Evolutionary conservation across 208 protist species (phyloP), one percentile per base, ranked within the genome.

Genomic region (Leishmania tarentolae): DNA sequence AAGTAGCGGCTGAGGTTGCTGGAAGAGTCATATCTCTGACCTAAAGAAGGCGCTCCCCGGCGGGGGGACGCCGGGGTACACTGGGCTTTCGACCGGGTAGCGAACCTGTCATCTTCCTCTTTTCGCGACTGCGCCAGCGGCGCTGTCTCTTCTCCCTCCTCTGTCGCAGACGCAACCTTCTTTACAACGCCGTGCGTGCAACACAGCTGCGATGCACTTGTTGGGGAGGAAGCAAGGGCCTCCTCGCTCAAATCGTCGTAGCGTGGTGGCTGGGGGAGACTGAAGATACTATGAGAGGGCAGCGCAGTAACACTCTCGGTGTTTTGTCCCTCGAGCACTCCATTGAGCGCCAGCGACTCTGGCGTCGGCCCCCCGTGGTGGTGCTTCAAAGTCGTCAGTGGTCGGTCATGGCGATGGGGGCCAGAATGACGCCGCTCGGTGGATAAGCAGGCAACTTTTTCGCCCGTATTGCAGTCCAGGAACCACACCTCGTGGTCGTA

Each of bases 401-500:
- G 15, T 4, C 28, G 28, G 2, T 56, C 50, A 0, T 46, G 37
- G 53, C 6, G 52, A 52, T 75, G 35, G 3, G 24, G 65, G 13
- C 74, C 53, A 17, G 88, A 82, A 6, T 87, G 87, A 19, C 89
- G 68, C 1, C 88, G 89, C 50, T 83, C 82, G 73, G 90, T 87
- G 3, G 90, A 87, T 69, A 96, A 80, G 65, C 80, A 83, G n/a
- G 83, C 87, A 2, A 83, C 17, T 71, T 73, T 70, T 31, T 87
- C 82, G 1, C 90, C 91, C 5, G 88, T 52, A 8, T 15, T 42
- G 76, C 87, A 81, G 31, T 73, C 44, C 0, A 92, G 75, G 19
- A 96, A 44, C 65, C 82, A 87, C 37, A 94, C 93, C 65, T 85
- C 69, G 75, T 81, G 82, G 71, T 96, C 87, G 84, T 87, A 76